Percentiles rank a stretch among this genome's conserved stretches.
These are phyloP conservation scores for Triticum timopheevii DNA, from an alignment of 176 grass and related monocot genomes.

Conservation along the genomic window DNA sequence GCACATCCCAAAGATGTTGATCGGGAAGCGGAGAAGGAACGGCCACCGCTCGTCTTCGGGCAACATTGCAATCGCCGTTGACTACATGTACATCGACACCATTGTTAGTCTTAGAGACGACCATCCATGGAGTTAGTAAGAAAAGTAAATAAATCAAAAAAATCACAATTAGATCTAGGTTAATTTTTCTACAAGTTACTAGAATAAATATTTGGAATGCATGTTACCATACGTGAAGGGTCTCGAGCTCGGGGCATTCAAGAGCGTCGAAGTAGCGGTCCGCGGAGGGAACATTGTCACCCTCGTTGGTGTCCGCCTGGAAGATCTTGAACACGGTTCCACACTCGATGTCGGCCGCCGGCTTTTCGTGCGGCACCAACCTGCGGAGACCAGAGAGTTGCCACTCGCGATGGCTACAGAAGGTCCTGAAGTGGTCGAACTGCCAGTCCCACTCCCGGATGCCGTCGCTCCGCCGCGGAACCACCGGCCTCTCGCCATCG, in stretches of 20 bases:
- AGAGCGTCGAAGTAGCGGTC: neutral
- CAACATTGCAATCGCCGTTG: neutral
- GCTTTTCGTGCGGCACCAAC: neutral
- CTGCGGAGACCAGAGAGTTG: neutral
- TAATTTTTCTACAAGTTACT: no score
- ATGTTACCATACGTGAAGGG: neutral
- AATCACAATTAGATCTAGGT: no score
- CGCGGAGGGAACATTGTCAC: neutral
- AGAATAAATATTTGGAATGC: neutral
- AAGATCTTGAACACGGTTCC: neutral
- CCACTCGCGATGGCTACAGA: neutral
- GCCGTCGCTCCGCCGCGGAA: neutral
- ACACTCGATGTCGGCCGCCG: neutral
- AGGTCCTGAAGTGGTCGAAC: neutral
- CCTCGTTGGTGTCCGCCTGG: neutral
- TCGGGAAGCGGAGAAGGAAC: neutral
- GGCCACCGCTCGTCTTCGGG: neutral
- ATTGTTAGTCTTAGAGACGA: neutral
- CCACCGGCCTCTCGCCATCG: neutral
- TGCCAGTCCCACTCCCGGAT: neutral
- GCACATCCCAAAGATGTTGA: neutral
- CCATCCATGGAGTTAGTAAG: neutral
- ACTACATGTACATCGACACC: neutral
- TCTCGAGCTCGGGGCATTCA: neutral
- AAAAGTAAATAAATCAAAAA: neutral